These are phyloP conservation scores for Candida endomychidarum DNA, from an alignment of 805 yeast species.

Conservation along the genomic window DNA sequence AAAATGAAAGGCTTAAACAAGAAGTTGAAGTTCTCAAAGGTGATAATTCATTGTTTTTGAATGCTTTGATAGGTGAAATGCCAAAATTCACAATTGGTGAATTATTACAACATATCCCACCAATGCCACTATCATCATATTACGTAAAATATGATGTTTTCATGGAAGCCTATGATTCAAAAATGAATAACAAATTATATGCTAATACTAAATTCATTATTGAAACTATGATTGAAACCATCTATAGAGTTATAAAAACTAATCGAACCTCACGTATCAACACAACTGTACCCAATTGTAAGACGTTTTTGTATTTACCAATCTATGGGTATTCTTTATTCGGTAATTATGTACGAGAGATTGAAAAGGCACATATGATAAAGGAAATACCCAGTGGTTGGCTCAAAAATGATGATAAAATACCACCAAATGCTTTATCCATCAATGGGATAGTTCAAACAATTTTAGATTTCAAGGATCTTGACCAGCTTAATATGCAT, in stretches of 20 bases:
- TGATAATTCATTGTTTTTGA: constrained; percentile 6
- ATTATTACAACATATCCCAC: constrained; percentile 8
- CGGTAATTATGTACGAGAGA: constrained; percentile 9
- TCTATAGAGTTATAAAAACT: too few relatives aligned
- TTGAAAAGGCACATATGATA: neutral
- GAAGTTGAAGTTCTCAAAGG: constrained; percentile 1
- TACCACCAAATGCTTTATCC: constrained; percentile 7
- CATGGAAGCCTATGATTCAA: constrained; percentile 2
- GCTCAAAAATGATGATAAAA: constrained; percentile 7
- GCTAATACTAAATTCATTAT: too few relatives aligned
- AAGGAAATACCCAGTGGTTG: constrained; percentile 8
- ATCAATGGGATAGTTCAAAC: constrained; percentile 5
- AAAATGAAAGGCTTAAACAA: constrained; percentile 7
- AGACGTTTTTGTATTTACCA: constrained; percentile 8
- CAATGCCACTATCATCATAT: neutral
- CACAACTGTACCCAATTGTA: too few relatives aligned
- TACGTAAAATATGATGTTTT: constrained; percentile 3
- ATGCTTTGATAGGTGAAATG: constrained; percentile 1
- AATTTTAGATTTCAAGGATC: neutral
- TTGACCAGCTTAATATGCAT: constrained; percentile 2
- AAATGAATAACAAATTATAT: constrained; percentile 5
- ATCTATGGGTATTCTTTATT: constrained; percentile 10
- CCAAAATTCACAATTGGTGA: constrained; percentile 7
- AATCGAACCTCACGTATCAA: too few relatives aligned
- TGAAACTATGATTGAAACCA: too few relatives aligned